Evolutionary conservation across 768 basidiomycete genomes (phyloP), one percentile per base, ranked within the genome.

Genomic region (Hysterangium stoloniferum): DNA sequence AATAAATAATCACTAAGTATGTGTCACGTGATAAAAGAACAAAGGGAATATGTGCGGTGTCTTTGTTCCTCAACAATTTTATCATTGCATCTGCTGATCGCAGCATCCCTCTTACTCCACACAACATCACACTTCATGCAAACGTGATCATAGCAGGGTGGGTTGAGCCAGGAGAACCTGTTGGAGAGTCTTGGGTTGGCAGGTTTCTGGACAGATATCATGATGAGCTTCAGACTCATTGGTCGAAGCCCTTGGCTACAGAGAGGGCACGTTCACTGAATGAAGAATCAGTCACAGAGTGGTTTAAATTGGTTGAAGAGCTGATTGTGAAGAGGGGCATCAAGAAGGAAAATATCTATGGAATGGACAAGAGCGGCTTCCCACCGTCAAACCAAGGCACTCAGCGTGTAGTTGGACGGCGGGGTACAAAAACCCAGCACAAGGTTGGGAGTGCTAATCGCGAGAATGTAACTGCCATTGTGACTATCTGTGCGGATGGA

Each of bases 401-500:
- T 11, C 22, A 34, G 22, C 24, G 28, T 9, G 56, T 54, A 2
- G 36, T 46, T 4, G 57, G 34, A 12, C 7, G 34, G n/a, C 27
- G 43, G 19, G 52, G 41, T 38, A 17, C 54, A 59, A 5, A 19
- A 59, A 11, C 48, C 57, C 66, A 66, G 48, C 61, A 72, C 58
- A 66, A 71, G 55, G 68, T 69, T 52, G 32, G 54, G 1, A 55
- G 55, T 25, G 66, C 68, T 1, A 57, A 56, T 24, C 52, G 59
- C 8, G 71, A 73, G 53, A 72, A 68, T 43, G 70, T 68, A 31
- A 73, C 71, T 1, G 62, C 69, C 9, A 57, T 76, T 40, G 62
- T 66, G 0, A 71, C 68, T 2, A 74, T 75, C 19, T 70, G 71
- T 56, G 67, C 66, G 0, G 66, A 73, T 65, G 71, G 75, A 0